A percentile compares a stretch with the other conserved stretches of the same genome.
phyloP scores from a whole-genome alignment of 2,329 filamentous ascomycete genomes.

The Penicillium sp. region DNA sequence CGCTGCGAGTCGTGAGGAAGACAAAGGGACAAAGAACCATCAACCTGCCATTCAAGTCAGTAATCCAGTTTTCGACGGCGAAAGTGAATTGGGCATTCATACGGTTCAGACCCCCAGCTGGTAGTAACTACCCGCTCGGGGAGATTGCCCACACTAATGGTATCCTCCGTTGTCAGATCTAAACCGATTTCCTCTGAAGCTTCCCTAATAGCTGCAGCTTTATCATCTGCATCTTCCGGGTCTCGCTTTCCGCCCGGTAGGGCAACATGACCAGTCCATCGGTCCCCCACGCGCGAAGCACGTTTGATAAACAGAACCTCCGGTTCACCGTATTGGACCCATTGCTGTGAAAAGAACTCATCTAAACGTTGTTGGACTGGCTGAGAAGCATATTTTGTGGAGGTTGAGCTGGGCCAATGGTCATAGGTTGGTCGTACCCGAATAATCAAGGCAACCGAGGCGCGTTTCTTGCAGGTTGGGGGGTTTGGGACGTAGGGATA shows the following conservation, averaged over 20 bases:
- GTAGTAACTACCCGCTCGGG: slow-evolving; percentile 66
- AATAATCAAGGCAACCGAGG: slow-evolving; percentile 66
- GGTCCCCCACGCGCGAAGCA: slow-evolving; percentile 62
- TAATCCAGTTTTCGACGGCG: not conserved
- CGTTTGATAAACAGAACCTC: slow-evolving; percentile 72
- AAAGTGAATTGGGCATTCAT: slow-evolving; percentile 2
- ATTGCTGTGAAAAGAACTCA: slow-evolving; percentile 62
- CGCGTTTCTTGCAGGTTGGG: slow-evolving; percentile 56
- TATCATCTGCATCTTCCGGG: slow-evolving; percentile 62
- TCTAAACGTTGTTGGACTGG: slow-evolving; percentile 47
- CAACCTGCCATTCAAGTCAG: slow-evolving; percentile 45
- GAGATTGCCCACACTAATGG: slow-evolving; percentile 58
- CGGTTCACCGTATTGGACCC: slow-evolving; percentile 65
- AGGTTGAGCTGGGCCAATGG: slow-evolving; percentile 49
- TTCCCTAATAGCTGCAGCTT: slow-evolving; percentile 63
- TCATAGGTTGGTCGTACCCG: slow-evolving; percentile 60
- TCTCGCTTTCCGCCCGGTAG: slow-evolving; percentile 68
- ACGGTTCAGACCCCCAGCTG: slow-evolving; percentile 65
- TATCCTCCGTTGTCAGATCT: slow-evolving; percentile 53
- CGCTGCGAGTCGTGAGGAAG: slow-evolving; percentile 60
- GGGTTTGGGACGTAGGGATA: slow-evolving; percentile 49
- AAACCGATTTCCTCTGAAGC: slow-evolving; percentile 66
- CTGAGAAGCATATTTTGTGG: slow-evolving; percentile 23
- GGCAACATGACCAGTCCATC: slow-evolving; percentile 69
- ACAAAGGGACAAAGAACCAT: slow-evolving; percentile 71